Percentiles rank a stretch among this genome's conserved stretches.
Conservation (phyloP, 768 basidiomycete genomes). For the Serendipita vermifera region DNA sequence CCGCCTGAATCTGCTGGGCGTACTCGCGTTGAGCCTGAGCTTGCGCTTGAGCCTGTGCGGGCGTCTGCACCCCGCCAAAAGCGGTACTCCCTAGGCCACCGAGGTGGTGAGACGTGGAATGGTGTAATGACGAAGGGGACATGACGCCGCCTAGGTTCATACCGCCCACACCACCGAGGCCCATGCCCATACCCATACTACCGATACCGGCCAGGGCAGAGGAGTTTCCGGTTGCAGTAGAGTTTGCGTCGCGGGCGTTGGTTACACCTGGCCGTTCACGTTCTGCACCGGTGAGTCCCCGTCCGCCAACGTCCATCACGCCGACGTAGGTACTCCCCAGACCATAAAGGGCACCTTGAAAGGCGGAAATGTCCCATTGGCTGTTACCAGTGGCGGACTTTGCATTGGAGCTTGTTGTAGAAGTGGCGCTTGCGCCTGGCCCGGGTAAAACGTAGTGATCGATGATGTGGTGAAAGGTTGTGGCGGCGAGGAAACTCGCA, state of each 20-base stretch:
- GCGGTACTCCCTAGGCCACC: background rate
- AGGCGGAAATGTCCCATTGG: slow-evolving; percentile 1
- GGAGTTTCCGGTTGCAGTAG: background rate
- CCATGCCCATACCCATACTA: background rate
- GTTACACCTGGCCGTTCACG: slow-evolving; percentile 8
- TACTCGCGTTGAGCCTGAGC: no score
- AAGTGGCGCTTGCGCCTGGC: slow-evolving; percentile 86
- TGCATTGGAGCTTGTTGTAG: slow-evolving; percentile 74
- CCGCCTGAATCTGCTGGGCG: background rate
- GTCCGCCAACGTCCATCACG: background rate
- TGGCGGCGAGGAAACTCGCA: slow-evolving; percentile 87
- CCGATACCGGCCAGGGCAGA: background rate
- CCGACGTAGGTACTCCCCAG: slow-evolving; percentile 48
- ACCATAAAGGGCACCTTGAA: slow-evolving; percentile 41
- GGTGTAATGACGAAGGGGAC: background rate
- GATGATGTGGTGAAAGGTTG: slow-evolving; percentile 85
- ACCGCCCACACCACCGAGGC: background rate
- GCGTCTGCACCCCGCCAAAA: no score
- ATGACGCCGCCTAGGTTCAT: background rate
- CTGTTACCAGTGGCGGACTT: slow-evolving; percentile 58
- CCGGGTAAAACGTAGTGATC: background rate
- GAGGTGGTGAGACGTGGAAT: background rate
- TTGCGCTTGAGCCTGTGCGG: no score
- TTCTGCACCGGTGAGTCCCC: slow-evolving; percentile 10
- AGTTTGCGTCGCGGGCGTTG: background rate